Base-by-base conservation (phyloP, 2,329 filamentous ascomycete species). In the Trichoderma hamatum region DNA sequence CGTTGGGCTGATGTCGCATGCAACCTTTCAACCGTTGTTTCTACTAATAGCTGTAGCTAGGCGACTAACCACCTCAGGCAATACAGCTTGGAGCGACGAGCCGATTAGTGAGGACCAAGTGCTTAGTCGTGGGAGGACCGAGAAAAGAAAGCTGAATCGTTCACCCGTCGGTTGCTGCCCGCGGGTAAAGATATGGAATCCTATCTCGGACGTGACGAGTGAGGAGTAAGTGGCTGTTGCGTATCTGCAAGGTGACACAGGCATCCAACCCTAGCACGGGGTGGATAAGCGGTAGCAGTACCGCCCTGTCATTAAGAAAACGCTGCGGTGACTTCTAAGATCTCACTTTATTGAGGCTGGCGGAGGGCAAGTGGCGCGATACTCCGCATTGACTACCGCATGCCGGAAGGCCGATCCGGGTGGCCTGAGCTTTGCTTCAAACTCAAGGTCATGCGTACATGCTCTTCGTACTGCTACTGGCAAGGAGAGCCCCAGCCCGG, bases 1-100 rank as follows among this genome's bases (percentile, higher is more conserved):
- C 76, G 76, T 76, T 76, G 70, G 67, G 70, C 70, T 75, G 73
- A 73, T 69, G 68, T 69, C 59, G 67, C 39, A 70, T 67, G 54
- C 52, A 56, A 56, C 34, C 64, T 46, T 34, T 51, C n/a, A 58
- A 24, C 52, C 52, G 34, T 51, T 28, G 52, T 0, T 24, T 21
- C 39, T 43, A 2, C 19, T 9, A n/a, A 5, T 11, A 55, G 52
- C 52, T 32, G 3, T 32, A 56, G 54, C 24, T 24, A 28, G n/a
- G 46, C 11, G 39, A 19, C 39, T 43, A 43, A 19, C 39, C 39
- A 43, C 9, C 39, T 43, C 39, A 7, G 39, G 39, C 6, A n/a
- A n/a, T 43, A 30, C 30, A 30, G 30, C 5, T 30, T 30, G 30
- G n/a, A 39, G 49, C 62, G 62, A 65, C 36, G 51, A 65, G 52